Base-by-base conservation (phyloP, 2,329 filamentous ascomycete genomes). In the Cyphellophora attinorum region DNA sequence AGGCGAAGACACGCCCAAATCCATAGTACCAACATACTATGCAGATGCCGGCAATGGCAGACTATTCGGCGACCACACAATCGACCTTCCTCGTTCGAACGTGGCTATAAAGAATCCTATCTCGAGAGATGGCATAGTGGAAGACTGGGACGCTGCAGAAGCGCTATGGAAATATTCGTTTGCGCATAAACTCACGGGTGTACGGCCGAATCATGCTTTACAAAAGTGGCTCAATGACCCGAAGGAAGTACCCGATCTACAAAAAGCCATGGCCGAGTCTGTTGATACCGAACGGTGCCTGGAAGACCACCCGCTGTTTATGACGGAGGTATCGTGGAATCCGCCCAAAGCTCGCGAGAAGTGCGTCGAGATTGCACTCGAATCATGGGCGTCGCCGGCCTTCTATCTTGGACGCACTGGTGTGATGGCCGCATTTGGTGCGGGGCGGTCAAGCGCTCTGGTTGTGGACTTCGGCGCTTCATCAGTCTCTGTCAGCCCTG, bases 241-340 rank as follows among this genome's bases (percentile, higher is more conserved):
- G 11, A 39, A 39, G 12, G 23, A 39, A n/a, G 67, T 70, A 30
- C 58, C 63, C 11, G 69, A 72, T 44, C 68, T 76, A 49, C 76
- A 74, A 19, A 67, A 68, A 34, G 70, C 73, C 28, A 68, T 73
- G 55, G 78, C 85, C 39, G 76, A 64, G 27, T 50, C 68, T 27
- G 70, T 75, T 38, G 71, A 72, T 40, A 70, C 72, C 38, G 70
- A 93, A 58, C 91, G 86, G 61, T 76, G 84, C 5, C 68, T 98
- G 42, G 76, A 81, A 32, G 91, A 96, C 58, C 91, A 84, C 58
- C 93, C 91, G 5, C 65, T 98, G 41, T 69, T 98, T 39, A 81
- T 98, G 74, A 94, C 85, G 1, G 91, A 98, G 61, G 83, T 88
- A 11, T 82, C 85, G 8, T 96, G 89, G 88, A 96, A 94, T 61